A percentile compares a stretch with the other conserved stretches of the same genome.
Conservation (phyloP, 139 green algal genomes). For the Raphidocelis subcapitata region DNA sequence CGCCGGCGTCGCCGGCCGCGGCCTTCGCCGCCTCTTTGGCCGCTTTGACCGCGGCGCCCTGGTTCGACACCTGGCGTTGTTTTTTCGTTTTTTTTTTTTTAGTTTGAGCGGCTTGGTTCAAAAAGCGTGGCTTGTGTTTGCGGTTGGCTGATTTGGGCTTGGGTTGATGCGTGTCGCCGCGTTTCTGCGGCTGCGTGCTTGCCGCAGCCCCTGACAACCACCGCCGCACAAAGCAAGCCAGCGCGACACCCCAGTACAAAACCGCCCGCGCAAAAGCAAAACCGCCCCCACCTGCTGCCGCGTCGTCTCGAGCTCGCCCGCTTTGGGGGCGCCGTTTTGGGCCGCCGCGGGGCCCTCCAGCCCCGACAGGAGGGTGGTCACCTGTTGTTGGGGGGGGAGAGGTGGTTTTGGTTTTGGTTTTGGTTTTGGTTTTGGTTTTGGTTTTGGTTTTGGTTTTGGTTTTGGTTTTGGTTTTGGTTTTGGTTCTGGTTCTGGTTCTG, state of each 20-base stretch:
- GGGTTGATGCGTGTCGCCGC: too few species aligned
- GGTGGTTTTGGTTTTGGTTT: too few species aligned
- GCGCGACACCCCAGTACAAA: too few species aligned
- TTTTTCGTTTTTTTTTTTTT: neutral
- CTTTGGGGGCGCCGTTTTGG: neutral
- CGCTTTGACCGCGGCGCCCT: conserved; percentile 30
- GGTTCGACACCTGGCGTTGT: conserved; percentile 10
- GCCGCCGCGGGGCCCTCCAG: conserved; percentile 29
- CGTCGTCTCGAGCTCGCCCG: neutral
- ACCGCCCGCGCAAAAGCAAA: neutral
- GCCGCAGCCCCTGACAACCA: too few species aligned
- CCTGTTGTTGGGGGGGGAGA: conserved; percentile 16
- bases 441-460: too few species aligned
- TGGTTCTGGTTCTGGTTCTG: too few species aligned
- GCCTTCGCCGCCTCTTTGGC: conserved; percentile 34
- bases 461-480: too few species aligned
- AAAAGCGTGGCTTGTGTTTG: too few species aligned
- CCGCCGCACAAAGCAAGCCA: too few species aligned
- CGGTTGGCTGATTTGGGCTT: too few species aligned
- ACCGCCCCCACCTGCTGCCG: neutral
- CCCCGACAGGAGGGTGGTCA: conserved; percentile 61
- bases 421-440: too few species aligned
- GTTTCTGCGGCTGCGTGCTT: too few species aligned
- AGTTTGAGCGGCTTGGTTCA: conserved; percentile 15
- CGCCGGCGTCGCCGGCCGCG: neutral